Percentiles rank a stretch among this genome's conserved stretches.
Conservation (phyloP, 2,329 filamentous ascomycete genomes). For the Cyphellophora attinorum region DNA sequence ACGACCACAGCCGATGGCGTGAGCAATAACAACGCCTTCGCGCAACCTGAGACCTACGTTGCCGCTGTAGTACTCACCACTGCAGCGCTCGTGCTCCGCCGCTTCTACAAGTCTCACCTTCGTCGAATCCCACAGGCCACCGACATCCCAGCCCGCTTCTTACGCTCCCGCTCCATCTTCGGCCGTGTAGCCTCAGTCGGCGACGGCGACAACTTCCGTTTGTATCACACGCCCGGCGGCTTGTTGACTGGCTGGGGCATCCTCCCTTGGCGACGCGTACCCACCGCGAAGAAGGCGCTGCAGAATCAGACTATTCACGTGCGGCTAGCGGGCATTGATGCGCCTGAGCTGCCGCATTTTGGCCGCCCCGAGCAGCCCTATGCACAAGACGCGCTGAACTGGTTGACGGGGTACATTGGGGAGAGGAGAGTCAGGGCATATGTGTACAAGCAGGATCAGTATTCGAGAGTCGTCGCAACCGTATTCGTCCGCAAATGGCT, state of each 20-base stretch:
- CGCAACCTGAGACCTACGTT: constrained; percentile 20
- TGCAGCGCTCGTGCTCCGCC: constrained; percentile 13
- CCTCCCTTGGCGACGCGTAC: constrained; percentile 63
- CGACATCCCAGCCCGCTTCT: constrained; percentile 65
- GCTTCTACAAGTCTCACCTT: constrained; percentile 46
- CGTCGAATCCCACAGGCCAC: constrained; percentile 71
- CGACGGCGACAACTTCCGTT: constrained; percentile 89
- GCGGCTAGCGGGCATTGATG: constrained; percentile 84
- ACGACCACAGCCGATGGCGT: too few species aligned
- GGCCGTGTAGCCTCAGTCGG: constrained; percentile 88
- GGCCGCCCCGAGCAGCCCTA: constrained; percentile 79
- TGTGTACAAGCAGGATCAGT: constrained; percentile 80
- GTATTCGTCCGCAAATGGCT: constrained; percentile 58
- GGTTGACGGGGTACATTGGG: constrained; percentile 65
- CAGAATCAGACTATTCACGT: constrained; percentile 76
- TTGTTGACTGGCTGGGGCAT: constrained; percentile 84
- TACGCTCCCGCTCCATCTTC: constrained; percentile 63
- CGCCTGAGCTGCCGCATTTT: constrained; percentile 88
- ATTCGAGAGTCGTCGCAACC: constrained; percentile 79
- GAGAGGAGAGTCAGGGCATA: constrained; percentile 69
- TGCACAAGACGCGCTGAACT: constrained; percentile 68
- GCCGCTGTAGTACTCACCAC: constrained; percentile 19
- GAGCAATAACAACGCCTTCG: constrained; percentile 15
- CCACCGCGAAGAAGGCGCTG: constrained; percentile 56
- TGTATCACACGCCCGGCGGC: constrained; percentile 94